phyloP scores from a whole-genome alignment of 768 basidiomycete species.

The Leccinum variicolor region DNA sequence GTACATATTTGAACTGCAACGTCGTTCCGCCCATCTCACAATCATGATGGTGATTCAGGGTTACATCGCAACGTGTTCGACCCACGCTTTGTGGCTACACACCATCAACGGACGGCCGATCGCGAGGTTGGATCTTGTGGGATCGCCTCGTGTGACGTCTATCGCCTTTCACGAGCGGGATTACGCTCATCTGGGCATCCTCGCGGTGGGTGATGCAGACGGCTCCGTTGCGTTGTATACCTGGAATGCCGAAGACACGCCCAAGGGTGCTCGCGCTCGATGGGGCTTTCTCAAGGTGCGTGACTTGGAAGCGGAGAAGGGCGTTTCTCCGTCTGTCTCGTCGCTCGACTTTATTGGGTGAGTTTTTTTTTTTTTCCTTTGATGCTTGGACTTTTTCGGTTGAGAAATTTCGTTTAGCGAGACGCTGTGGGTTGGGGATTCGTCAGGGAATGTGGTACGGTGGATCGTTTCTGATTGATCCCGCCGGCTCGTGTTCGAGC shows the following conservation, averaged over 20 bases:
- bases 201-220: constrained; percentile 78
- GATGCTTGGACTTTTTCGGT: background rate
- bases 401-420: constrained; percentile 13
- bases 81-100: constrained; percentile 67
- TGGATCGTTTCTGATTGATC: constrained; percentile 23
- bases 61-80: constrained; percentile 82
- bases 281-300: constrained; percentile 76
- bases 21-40: background rate
- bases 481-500: background rate
- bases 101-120: constrained; percentile 86
- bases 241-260: constrained; percentile 78
- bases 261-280: constrained; percentile 57
- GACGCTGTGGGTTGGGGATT: constrained; percentile 24
- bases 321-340: constrained; percentile 47
- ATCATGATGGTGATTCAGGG: constrained; percentile 48
- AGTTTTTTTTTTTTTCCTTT: constrained; percentile 14
- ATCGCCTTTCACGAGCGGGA: constrained; percentile 89
- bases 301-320: constrained; percentile 55
- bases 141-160: constrained; percentile 60
- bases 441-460: constrained; percentile 22
- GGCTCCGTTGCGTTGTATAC: constrained; percentile 78
- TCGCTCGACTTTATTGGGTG: constrained; percentile 84
- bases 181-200: constrained; percentile 69
- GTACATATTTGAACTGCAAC: constrained; percentile 21
- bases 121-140: constrained; percentile 57